Conservation (phyloP, 164 flowering plant genomes). For the Liquidambar formosana region DNA sequence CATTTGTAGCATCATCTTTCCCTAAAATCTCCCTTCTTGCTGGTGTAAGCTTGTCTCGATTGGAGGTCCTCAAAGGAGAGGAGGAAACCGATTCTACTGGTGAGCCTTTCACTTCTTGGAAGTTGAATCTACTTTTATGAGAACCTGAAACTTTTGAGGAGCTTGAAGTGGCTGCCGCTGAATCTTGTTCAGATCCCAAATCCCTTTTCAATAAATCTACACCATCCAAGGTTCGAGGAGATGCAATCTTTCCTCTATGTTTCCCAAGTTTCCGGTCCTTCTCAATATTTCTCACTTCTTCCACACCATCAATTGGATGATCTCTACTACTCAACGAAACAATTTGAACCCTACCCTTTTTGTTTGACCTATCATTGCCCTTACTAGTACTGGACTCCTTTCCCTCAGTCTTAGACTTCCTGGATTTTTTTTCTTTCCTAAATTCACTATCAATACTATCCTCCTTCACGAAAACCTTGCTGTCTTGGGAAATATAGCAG, state of each 20-base stretch:
- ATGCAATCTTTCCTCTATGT: constrained; percentile 4
- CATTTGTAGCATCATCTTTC: constrained; percentile 16
- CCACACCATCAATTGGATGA: constrained; percentile 22
- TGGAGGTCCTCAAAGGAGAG: constrained; percentile 32
- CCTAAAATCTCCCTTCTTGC: constrained; percentile 6
- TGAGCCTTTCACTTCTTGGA: constrained; percentile 39
- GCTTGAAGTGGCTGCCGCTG: constrained; percentile 50
- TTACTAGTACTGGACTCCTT: constrained; percentile 31
- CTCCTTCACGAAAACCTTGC: constrained; percentile 21
- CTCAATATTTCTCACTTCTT: constrained; percentile 16
- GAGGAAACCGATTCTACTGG: constrained; percentile 65
- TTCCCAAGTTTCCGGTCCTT: constrained; percentile 28
- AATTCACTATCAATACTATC: constrained; percentile 32
- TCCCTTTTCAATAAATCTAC: constrained; percentile 22
- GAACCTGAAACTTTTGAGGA: constrained; percentile 59
- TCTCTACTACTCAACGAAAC: constrained; percentile 23
- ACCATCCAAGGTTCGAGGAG: constrained; percentile 20
- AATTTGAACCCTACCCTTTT: constrained; percentile 21
- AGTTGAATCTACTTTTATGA: constrained; percentile 27
- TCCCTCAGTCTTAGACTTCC: constrained; percentile 25
- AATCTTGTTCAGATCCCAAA: constrained; percentile 20
- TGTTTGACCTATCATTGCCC: constrained; percentile 28
- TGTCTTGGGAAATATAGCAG: constrained; percentile 15
- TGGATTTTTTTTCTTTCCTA: constrained; percentile 36
- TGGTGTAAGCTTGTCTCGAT: constrained; percentile 14